Evolutionary conservation across 441 rosid species (phyloP).

Genomic region (Breynia disticha): DNA sequence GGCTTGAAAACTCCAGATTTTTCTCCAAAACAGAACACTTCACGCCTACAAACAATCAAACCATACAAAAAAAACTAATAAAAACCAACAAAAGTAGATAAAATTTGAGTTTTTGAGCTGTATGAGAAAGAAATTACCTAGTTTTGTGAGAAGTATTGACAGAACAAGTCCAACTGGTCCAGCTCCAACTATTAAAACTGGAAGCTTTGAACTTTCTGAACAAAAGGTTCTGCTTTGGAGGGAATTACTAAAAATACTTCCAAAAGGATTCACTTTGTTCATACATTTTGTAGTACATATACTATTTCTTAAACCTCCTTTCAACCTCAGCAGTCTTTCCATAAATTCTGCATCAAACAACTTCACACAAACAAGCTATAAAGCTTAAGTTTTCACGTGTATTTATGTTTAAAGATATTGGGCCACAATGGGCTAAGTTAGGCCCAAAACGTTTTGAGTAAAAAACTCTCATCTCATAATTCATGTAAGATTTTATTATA

Average conservation of each 20-base stretch:
- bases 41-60: constrained; percentile 46
- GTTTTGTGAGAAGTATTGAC: constrained; percentile 67
- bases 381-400: too few relatives aligned
- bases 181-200: constrained; percentile 87
- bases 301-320: constrained; percentile 28
- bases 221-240: constrained; percentile 26
- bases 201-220: constrained; percentile 45
- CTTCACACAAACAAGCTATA: too few relatives aligned
- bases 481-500: too few relatives aligned
- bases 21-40: constrained; percentile 76
- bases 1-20: constrained; percentile 51
- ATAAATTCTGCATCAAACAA: too few relatives aligned
- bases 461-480: too few relatives aligned
- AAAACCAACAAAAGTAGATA: neutral
- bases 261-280: constrained; percentile 23
- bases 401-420: too few relatives aligned
- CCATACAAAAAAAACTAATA: neutral
- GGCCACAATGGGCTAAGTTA: too few relatives aligned
- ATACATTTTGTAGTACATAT: constrained; percentile 22
- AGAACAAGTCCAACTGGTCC: constrained; percentile 97
- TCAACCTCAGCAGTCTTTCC: constrained; percentile 35
- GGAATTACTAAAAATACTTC: neutral
- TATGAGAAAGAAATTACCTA: constrained; percentile 30
- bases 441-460: too few relatives aligned
- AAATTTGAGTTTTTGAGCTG: too few relatives aligned